Evolutionary conservation across 1,139 yeast genomes (phyloP).

Genomic region (Sugiyamaella neomexicana): DNA sequence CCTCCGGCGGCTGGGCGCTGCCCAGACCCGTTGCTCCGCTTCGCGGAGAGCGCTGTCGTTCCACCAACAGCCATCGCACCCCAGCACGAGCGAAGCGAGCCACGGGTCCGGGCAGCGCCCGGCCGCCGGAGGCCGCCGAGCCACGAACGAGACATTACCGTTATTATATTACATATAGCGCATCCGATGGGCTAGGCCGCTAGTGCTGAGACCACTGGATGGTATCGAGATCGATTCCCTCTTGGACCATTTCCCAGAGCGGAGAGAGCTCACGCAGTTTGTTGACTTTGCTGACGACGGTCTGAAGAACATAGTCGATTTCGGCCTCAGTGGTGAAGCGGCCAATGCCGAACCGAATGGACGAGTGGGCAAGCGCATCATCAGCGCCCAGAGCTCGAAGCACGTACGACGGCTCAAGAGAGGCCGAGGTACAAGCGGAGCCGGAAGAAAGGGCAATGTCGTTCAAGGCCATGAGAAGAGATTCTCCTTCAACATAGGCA

Average conservation of each 20-base stretch:
- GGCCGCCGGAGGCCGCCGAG: no score
- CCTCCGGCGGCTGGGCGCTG: no score
- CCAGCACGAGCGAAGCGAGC: no score
- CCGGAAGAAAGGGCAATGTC: constrained; percentile 96
- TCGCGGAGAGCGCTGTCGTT: no score
- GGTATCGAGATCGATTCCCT: constrained; percentile 89
- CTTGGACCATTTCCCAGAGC: constrained; percentile 99
- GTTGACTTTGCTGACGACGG: constrained; percentile 84
- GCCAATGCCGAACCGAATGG: constrained; percentile 96
- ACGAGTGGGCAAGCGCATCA: constrained; percentile 96
- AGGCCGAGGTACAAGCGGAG: constrained; percentile 99
- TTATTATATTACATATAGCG: no score
- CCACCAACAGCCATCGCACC: no score
- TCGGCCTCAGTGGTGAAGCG: constrained; percentile 96
- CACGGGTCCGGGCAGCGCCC: no score
- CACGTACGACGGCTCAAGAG: constrained; percentile 95
- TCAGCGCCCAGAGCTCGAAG: constrained; percentile 96
- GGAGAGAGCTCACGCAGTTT: constrained; percentile 93
- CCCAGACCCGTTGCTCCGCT: no score
- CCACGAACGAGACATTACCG: no score
- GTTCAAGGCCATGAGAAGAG: constrained; percentile 92
- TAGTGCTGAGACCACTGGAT: constrained; percentile 98
- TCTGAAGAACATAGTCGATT: constrained; percentile 86
- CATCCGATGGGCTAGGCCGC: no score
- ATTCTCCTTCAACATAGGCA: constrained; percentile 98